phyloP scores from a whole-genome alignment of 805 yeast genomes.

The Hanseniaspora mollemarum region DNA sequence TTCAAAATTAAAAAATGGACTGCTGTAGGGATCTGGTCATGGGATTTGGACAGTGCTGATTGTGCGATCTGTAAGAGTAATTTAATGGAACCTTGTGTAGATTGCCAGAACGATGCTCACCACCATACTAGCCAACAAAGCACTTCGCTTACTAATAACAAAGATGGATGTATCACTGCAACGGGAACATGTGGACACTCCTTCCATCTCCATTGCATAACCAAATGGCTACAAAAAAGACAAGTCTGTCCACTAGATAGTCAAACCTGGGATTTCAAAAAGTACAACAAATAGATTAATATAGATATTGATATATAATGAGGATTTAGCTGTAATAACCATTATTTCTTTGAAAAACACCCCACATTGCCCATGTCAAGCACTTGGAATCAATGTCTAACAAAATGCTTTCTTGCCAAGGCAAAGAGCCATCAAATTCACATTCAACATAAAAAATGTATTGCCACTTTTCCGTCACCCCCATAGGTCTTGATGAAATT shows the following conservation, averaged over 20 bases:
- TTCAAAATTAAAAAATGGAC: conserved; percentile 97
- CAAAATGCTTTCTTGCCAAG: conserved; percentile 30
- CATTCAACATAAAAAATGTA: conserved; percentile 72
- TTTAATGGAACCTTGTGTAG: conserved; percentile 95
- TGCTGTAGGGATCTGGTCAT: conserved; percentile 99
- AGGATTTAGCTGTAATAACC: conserved; percentile 27
- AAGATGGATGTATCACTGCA: conserved; percentile 81
- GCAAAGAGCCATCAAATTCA: conserved; percentile 26
- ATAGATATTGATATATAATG: conserved; percentile 8
- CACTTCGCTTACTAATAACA: conserved; percentile 36
- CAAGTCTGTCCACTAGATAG: conserved; percentile 95
- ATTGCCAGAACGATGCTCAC: conserved; percentile 70
- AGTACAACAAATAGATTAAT: conserved; percentile 42
- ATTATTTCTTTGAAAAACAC: conserved; percentile 42
- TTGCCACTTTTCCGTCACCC: conserved; percentile 45
- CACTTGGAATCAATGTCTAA: conserved; percentile 36
- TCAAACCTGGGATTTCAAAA: conserved; percentile 71
- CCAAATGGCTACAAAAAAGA: conserved; percentile 89
- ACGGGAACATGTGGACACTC: conserved; percentile 98
- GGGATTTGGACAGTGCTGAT: conserved; percentile 91
- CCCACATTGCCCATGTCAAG: conserved; percentile 45
- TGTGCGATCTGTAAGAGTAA: conserved; percentile 98
- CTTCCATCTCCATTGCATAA: conserved; percentile 95
- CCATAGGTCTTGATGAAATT: conserved; percentile 67
- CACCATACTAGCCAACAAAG: neutral